Percentiles rank a stretch among this genome's conserved stretches.
Evolutionary conservation across 176 grass and related monocot genomes (phyloP).

Genomic region (Saccharum spontaneum): DNA sequence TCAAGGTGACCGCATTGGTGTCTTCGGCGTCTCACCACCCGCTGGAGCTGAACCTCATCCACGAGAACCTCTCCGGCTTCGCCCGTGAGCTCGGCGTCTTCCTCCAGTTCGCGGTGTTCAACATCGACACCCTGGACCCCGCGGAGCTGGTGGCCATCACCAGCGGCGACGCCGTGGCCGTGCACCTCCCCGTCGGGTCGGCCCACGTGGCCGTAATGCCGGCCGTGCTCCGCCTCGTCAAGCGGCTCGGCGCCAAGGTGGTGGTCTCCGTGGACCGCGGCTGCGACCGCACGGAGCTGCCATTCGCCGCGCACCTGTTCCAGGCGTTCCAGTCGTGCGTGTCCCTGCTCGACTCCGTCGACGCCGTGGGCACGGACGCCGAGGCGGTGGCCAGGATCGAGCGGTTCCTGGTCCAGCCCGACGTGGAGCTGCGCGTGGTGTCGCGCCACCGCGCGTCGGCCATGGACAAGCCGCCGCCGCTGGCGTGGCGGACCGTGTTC

Average conservation of each 20-base stretch:
- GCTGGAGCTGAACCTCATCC: slow-evolving; percentile 79
- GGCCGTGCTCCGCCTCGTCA: slow-evolving; percentile 61
- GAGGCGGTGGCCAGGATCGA: slow-evolving; percentile 64
- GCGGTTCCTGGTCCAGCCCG: slow-evolving; percentile 68
- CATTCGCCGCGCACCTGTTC: slow-evolving; percentile 68
- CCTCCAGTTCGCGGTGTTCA: slow-evolving; percentile 65
- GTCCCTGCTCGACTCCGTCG: slow-evolving; percentile 75
- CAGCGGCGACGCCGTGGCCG: slow-evolving; percentile 55
- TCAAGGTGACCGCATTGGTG: slow-evolving; percentile 84
- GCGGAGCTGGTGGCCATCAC: slow-evolving; percentile 45
- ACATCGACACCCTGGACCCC: slow-evolving; percentile 68
- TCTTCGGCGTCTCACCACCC: slow-evolving; percentile 58
- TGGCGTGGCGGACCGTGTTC: slow-evolving; percentile 58
- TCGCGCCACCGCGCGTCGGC: slow-evolving; percentile 46
- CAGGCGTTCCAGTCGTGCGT: slow-evolving; percentile 73
- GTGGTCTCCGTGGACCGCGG: slow-evolving; percentile 80
- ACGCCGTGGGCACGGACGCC: slow-evolving; percentile 54
- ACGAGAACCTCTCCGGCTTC: slow-evolving; percentile 75
- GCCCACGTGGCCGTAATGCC: slow-evolving; percentile 54
- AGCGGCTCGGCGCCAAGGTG: slow-evolving; percentile 70
- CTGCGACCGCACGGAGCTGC: slow-evolving; percentile 66
- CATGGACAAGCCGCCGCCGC: slow-evolving; percentile 41
- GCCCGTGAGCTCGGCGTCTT: slow-evolving; percentile 60
- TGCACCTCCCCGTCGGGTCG: slow-evolving; percentile 67
- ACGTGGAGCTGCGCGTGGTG: slow-evolving; percentile 55